Evolutionary conservation across 192 early-diverging fungal genomes (phyloP).

Genomic region (Coemansia sp.): DNA sequence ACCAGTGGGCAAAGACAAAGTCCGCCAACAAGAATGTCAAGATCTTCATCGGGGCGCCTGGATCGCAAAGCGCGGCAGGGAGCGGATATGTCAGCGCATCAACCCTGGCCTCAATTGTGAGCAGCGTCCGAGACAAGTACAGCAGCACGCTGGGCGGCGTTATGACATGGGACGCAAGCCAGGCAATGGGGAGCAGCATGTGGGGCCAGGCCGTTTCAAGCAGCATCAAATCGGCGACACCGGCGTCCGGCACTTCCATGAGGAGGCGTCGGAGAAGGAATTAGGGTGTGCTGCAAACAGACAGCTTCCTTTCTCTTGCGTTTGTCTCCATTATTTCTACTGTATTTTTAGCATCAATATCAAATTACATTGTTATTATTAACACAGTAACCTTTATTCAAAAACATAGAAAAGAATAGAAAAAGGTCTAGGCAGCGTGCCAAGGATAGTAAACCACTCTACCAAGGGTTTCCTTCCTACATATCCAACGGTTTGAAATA

Average conservation of each 20-base stretch:
- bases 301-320: too few relatives aligned
- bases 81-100: constrained; percentile 54
- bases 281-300: neutral
- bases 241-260: neutral
- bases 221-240: constrained; percentile 25
- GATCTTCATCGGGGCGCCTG: constrained; percentile 60
- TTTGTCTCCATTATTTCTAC: too few relatives aligned
- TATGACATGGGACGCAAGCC: constrained; percentile 65
- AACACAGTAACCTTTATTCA: too few relatives aligned
- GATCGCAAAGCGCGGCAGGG: constrained; percentile 57
- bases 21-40: constrained; percentile 61
- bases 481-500: too few relatives aligned
- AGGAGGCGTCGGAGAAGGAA: neutral
- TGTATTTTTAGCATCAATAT: too few relatives aligned
- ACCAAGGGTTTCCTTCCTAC: too few relatives aligned
- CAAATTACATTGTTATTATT: too few relatives aligned
- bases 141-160: constrained; percentile 63
- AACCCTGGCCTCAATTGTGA: constrained; percentile 43
- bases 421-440: too few relatives aligned
- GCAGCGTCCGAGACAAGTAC: constrained; percentile 39
- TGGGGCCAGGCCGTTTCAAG: constrained; percentile 41
- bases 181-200: constrained; percentile 31
- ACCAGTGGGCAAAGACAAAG: constrained; percentile 60
- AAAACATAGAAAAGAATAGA: too few relatives aligned
- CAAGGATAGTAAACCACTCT: too few relatives aligned